phyloP scores from a whole-genome alignment of 2,329 filamentous ascomycete species.

The Aureobasidium sp. region DNA sequence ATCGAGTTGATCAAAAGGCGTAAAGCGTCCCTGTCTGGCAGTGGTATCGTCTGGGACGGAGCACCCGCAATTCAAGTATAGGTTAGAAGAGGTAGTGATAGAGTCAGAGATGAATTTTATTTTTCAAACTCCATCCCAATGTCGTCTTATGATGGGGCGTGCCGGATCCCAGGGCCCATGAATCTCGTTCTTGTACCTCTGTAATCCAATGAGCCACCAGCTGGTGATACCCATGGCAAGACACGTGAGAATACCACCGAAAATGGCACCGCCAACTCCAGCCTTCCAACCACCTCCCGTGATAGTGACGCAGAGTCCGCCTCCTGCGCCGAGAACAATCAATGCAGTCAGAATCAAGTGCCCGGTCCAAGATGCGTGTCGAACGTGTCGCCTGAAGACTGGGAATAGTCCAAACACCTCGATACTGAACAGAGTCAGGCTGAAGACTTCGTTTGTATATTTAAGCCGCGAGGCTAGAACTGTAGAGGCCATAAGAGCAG shows the following conservation, averaged over 20 bases:
- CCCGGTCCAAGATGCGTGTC: constrained; percentile 70
- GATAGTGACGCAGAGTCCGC: constrained; percentile 59
- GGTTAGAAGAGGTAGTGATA: neutral
- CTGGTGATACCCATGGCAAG: constrained; percentile 86
- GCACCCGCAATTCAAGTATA: neutral
- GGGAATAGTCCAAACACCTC: constrained; percentile 96
- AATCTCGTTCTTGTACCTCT: constrained; percentile 99
- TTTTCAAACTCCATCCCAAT: constrained; percentile 37
- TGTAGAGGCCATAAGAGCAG: constrained; percentile 90
- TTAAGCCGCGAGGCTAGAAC: constrained; percentile 84
- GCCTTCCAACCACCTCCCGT: constrained; percentile 46
- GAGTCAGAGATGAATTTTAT: neutral
- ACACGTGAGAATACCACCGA: constrained; percentile 65
- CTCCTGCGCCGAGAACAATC: constrained; percentile 71
- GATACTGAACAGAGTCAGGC: constrained; percentile 88
- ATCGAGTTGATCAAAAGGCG: neutral
- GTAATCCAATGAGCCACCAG: constrained; percentile 95
- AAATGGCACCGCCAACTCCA: constrained; percentile 60
- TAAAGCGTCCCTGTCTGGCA: neutral
- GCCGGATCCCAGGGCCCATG: constrained; percentile 97
- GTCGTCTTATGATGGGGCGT: constrained; percentile 70
- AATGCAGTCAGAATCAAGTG: constrained; percentile 68
- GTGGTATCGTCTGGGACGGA: neutral
- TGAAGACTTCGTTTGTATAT: constrained; percentile 89
- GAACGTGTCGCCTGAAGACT: constrained; percentile 86